Percentiles rank a stretch among this genome's conserved stretches.
phyloP scores from a whole-genome alignment of 345 rosid species.

The Litchi chinensis region DNA sequence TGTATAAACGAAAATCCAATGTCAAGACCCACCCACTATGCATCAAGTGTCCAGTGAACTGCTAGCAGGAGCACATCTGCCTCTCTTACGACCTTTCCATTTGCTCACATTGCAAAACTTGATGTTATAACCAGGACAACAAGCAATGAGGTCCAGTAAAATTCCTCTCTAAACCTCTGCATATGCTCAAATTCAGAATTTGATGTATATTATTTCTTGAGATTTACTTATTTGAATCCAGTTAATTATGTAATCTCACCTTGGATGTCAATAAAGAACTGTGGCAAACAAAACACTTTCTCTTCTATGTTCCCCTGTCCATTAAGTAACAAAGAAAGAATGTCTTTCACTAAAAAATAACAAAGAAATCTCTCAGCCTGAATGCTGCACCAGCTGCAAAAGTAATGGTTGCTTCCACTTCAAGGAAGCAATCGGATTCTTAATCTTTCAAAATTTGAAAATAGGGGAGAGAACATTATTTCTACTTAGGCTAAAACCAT shows the following conservation, averaged over 20 bases:
- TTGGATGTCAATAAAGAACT: not conserved
- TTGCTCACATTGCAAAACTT: conserved; percentile 19
- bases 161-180: not conserved
- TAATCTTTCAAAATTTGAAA: not conserved
- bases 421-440: not conserved
- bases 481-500: not conserved
- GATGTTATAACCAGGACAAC: not conserved
- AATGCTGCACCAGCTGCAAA: not conserved
- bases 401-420: not conserved
- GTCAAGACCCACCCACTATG: conserved; percentile 27
- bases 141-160: not conserved
- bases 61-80: not conserved
- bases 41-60: conserved; percentile 17
- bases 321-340: not conserved
- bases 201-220: not conserved
- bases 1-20: conserved; percentile 17
- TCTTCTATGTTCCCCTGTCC: no score
- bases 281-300: not conserved
- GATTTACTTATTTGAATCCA: not conserved
- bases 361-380: not conserved
- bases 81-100: conserved; percentile 5
- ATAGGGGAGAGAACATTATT: not conserved
- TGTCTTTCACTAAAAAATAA: not conserved
- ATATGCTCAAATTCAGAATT: not conserved
- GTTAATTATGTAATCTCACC: not conserved